Conservation (phyloP, 1,139 yeast species). For the Debaryomyces fabryi region DNA sequence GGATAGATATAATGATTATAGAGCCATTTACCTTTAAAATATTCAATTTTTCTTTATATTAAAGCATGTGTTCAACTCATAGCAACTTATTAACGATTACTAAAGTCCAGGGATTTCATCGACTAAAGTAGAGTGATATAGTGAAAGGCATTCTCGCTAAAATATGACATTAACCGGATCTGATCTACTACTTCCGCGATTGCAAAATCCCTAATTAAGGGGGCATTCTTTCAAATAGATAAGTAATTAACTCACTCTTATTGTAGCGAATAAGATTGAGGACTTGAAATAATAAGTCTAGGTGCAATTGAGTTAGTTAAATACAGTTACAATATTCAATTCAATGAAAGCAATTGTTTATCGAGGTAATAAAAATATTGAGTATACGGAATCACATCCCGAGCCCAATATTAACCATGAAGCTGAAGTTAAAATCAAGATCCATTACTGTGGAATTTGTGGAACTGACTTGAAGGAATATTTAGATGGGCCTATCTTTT, state of each 20-base stretch:
- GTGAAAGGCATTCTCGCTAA: neutral
- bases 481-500: slow-evolving; percentile 55
- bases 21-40: too few relatives aligned
- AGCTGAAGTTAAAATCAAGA: slow-evolving; percentile 52
- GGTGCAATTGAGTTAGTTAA: neutral
- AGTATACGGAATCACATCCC: slow-evolving; percentile 42
- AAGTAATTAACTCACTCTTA: neutral
- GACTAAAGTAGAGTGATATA: neutral
- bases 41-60: too few relatives aligned
- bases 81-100: too few relatives aligned
- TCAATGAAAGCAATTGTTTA: slow-evolving; percentile 58
- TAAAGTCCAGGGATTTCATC: too few relatives aligned
- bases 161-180: neutral
- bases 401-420: slow-evolving; percentile 47
- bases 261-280: neutral
- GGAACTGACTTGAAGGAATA: slow-evolving; percentile 62
- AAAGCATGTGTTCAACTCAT: too few relatives aligned
- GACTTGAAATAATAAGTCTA: too few relatives aligned
- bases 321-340: neutral
- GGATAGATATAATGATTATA: neutral
- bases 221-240: neutral
- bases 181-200: neutral
- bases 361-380: slow-evolving; percentile 51
- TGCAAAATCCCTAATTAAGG: neutral
- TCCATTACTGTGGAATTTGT: slow-evolving; percentile 60